Evolutionary conservation across 805 yeast genomes (phyloP).

Genomic region (Ogataea salicorniae): DNA sequence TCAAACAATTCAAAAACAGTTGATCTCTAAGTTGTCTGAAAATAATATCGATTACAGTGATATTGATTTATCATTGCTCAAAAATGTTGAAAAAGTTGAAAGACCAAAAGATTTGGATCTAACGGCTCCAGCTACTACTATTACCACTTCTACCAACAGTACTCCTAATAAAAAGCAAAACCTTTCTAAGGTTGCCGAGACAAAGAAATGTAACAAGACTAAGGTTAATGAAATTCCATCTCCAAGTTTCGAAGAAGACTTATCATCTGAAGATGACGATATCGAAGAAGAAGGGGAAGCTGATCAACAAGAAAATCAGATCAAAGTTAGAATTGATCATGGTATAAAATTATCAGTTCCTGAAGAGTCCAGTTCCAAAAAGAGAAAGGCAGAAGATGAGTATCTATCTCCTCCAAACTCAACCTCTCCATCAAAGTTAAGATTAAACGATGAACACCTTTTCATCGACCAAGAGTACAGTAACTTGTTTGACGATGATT

Average conservation of each 20-base stretch:
- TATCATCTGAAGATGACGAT: slow-evolving; percentile 21
- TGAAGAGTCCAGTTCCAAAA: slow-evolving; percentile 3
- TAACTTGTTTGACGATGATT: slow-evolving; percentile 23
- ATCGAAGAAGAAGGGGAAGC: slow-evolving; percentile 12
- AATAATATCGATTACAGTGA: slow-evolving; percentile 14
- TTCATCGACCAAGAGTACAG: slow-evolving; percentile 24
- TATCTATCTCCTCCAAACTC: slow-evolving; percentile 29
- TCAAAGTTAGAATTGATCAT: neutral
- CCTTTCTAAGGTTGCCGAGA: neutral
- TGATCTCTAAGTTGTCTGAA: slow-evolving; percentile 15
- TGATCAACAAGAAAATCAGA: slow-evolving; percentile 5
- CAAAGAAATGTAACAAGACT: neutral
- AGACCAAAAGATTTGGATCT: slow-evolving; percentile 28
- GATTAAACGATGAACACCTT: slow-evolving; percentile 22
- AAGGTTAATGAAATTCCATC: slow-evolving; percentile 14
- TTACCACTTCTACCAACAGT: slow-evolving; percentile 15
- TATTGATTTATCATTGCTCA: slow-evolving; percentile 8
- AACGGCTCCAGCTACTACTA: slow-evolving; percentile 14
- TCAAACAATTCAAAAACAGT: slow-evolving; percentile 8
- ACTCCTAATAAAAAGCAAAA: slow-evolving; percentile 5
- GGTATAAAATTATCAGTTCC: neutral
- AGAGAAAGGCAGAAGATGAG: slow-evolving; percentile 16
- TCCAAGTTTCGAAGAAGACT: slow-evolving; percentile 20
- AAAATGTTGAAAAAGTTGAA: slow-evolving; percentile 10
- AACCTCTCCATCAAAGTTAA: slow-evolving; percentile 28